Evolutionary conservation across 805 yeast genomes (phyloP), one percentile per base, ranked within the genome.

Genomic region (Kockiozyma suomiensis): DNA sequence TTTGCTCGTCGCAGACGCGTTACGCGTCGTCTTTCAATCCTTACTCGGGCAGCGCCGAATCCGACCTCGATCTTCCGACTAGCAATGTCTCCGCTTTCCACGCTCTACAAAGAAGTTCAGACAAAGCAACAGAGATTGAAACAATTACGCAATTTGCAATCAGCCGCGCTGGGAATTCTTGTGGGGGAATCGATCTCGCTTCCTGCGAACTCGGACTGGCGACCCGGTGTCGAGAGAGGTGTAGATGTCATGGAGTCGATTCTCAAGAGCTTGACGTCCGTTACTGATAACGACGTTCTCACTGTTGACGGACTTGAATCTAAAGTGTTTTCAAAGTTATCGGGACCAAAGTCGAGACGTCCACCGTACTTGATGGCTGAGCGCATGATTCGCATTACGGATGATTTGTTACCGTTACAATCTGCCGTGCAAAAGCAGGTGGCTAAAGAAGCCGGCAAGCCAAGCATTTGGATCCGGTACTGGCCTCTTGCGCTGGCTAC

Each of bases 401-500:
- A 51, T 19, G 23, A 32, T 2, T 28, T 43, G 6, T 43, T 68
- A n/a, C 72, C 72, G 8, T 21, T 28, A 15, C 66, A 57, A 19
- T 25, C 42, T 4, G 41, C 49, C 2, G 25, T 41, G n/a, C 67
- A 62, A 25, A 26, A 35, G 35, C 26, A 19, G 12, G 42, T 54
- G 15, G 52, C 62, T 17, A 12, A 10, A 2, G 17, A 43, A 23
- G 68, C 70, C 48, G 64, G 68, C 8, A 72, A 71, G 54, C 89
- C 89, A 17, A 68, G 74, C 0, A 66, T 73, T 17, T 23, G 68
- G 30, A 73, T 77, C 1, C 78, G 89, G 56, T 83, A 84, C 72
- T 91, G 96, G 97, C 89, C 92, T 1, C 58, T 81, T 0, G 61
- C 82, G 1, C 59, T 80, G 0, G 19, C 81, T 0, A 59, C 76